phyloP scores from a whole-genome alignment of 116 monocot genomes.

The Cymodocea nodosa region DNA sequence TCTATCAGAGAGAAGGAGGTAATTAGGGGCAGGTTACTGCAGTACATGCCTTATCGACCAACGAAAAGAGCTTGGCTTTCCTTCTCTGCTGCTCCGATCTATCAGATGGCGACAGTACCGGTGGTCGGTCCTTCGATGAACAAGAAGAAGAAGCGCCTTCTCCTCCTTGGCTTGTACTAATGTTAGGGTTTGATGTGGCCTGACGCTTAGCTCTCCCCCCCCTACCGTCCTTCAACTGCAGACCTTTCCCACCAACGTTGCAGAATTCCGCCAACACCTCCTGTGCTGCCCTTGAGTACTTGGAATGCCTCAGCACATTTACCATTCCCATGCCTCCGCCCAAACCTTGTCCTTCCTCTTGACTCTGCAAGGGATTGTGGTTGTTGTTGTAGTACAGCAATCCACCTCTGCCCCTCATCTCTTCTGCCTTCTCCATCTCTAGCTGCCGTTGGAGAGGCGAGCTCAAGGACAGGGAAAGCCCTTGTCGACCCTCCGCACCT shows the following conservation, averaged over 20 bases:
- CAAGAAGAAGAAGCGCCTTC: constrained; percentile 31
- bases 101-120: constrained; percentile 59
- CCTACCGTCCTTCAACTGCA: constrained; percentile 27
- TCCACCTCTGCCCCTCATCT: constrained; percentile 42
- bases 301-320: constrained; percentile 47
- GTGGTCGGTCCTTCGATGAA: constrained; percentile 27
- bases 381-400: constrained; percentile 34
- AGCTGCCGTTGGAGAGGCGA: constrained; percentile 62
- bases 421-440: constrained; percentile 65
- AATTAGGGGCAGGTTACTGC: too few relatives aligned
- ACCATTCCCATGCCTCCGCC: constrained; percentile 22
- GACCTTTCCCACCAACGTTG: constrained; percentile 50
- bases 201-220: constrained; percentile 14
- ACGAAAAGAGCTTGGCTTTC: constrained; percentile 81
- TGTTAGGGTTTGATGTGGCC: constrained; percentile 26
- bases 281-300: constrained; percentile 53
- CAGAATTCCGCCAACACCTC: constrained; percentile 80
- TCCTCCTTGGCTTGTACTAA: constrained; percentile 15
- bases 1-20: constrained; percentile 15
- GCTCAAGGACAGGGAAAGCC: constrained; percentile 64
- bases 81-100: constrained; percentile 92
- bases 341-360: too few relatives aligned
- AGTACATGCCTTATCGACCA: constrained; percentile 87
- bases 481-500: constrained; percentile 36
- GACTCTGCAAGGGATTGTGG: constrained; percentile 15